Conservation (phyloP, 2,329 filamentous ascomycete genomes). For the Colletotrichum sublineola region DNA sequence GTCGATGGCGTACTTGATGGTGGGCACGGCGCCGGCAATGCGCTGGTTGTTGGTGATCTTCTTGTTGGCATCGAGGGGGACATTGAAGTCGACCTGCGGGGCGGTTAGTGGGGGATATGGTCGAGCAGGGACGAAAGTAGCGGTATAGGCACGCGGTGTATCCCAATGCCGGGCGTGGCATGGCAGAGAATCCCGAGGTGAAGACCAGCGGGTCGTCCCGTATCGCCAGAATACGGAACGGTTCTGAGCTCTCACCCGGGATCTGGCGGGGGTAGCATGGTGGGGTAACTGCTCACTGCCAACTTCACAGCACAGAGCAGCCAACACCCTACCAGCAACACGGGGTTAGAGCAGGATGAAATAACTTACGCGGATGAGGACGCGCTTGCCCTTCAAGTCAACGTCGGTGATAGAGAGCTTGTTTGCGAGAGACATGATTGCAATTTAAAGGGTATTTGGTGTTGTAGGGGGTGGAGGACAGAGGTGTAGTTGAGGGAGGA, state of each 20-base stretch:
- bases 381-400: slow-evolving; percentile 97
- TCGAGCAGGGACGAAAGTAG: neutral
- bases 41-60: slow-evolving; percentile 98
- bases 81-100: slow-evolving; percentile 97
- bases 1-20: slow-evolving; percentile 94
- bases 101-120: slow-evolving; percentile 44
- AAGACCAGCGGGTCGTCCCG: slow-evolving; percentile 37
- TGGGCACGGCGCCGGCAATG: slow-evolving; percentile 94
- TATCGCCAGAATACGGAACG: slow-evolving; percentile 42
- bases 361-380: slow-evolving; percentile 91
- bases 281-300: slow-evolving; percentile 27
- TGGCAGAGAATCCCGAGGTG: slow-evolving; percentile 13
- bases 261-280: slow-evolving; percentile 30
- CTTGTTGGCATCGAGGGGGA: slow-evolving; percentile 92
- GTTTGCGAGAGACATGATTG: slow-evolving; percentile 94
- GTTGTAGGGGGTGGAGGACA: slow-evolving; percentile 24
- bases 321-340: slow-evolving; percentile 10
- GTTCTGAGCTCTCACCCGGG: slow-evolving; percentile 29
- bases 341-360: slow-evolving; percentile 9
- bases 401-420: slow-evolving; percentile 98
- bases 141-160: neutral
- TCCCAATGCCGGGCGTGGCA: slow-evolving; percentile 20
- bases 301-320: slow-evolving; percentile 15
- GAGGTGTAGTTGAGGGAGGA: slow-evolving; percentile 45
- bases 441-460: slow-evolving; percentile 42